These are phyloP conservation scores for Crithidia brevicula DNA, from an alignment of 208 protist species.

Conservation along the genomic window DNA sequence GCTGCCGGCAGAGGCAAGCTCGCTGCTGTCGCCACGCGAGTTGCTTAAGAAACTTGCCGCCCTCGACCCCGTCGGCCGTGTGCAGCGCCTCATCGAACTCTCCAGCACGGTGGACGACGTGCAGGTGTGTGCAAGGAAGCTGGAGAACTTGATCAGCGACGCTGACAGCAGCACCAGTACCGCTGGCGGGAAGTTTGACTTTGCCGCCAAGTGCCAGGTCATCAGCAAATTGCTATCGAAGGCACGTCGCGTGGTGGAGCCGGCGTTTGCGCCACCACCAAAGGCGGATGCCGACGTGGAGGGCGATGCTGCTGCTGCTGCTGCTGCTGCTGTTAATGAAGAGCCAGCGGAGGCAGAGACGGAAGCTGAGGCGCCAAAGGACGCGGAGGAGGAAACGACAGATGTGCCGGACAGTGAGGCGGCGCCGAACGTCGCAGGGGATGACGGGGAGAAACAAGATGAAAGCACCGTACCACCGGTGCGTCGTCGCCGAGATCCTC, in stretches of 20 bases:
- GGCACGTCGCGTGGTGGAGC: slow-evolving; percentile 52
- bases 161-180: background rate
- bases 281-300: background rate
- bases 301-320: background rate
- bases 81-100: slow-evolving; percentile 80
- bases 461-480: background rate
- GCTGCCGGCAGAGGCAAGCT: slow-evolving; percentile 26
- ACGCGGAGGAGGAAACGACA: background rate
- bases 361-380: background rate
- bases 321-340: too few species aligned
- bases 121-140: slow-evolving; percentile 44
- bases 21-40: slow-evolving; percentile 68
- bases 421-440: too few species aligned
- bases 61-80: slow-evolving; percentile 63
- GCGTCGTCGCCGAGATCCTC: slow-evolving; percentile 6
- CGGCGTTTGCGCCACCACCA: slow-evolving; percentile 6
- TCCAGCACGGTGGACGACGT: slow-evolving; percentile 46
- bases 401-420: too few species aligned
- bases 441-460: too few species aligned
- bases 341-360: background rate
- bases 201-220: slow-evolving; percentile 65
- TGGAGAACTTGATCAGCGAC: slow-evolving; percentile 23
- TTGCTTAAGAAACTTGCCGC: slow-evolving; percentile 57
- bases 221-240: slow-evolving; percentile 87
- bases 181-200: slow-evolving; percentile 32